A percentile compares a stretch with the other conserved stretches of the same genome.
These are phyloP conservation scores for Suillus plorans DNA, from an alignment of 768 basidiomycete genomes.

Conservation along the genomic window DNA sequence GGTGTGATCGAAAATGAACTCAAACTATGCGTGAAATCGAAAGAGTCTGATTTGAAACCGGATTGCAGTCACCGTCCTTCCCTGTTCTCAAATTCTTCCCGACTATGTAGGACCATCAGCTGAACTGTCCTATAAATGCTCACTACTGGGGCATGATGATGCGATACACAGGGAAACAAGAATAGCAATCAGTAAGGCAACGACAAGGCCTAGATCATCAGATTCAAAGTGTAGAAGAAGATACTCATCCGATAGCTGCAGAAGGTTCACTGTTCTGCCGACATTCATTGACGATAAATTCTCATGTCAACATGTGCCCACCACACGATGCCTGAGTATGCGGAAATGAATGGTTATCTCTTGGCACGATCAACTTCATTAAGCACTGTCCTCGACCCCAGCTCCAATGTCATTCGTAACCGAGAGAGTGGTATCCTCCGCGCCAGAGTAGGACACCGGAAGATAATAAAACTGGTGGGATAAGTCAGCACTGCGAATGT, in stretches of 20 bases:
- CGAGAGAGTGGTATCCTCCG: background rate
- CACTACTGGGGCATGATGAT: background rate
- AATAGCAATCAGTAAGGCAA: background rate
- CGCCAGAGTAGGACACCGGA: background rate
- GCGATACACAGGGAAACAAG: background rate
- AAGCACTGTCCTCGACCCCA: background rate
- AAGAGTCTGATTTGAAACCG: background rate
- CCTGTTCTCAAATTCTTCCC: background rate
- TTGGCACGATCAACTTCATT: background rate
- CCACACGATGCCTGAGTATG: background rate
- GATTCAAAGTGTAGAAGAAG: background rate
- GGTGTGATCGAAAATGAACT: background rate
- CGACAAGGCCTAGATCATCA: background rate
- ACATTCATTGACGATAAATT: background rate
- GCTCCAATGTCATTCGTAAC: background rate
- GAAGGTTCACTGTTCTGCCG: background rate
- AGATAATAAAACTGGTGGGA: background rate
- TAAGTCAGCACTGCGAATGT: background rate
- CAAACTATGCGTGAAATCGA: background rate
- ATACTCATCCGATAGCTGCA: background rate
- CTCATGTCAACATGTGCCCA: background rate
- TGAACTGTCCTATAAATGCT: background rate
- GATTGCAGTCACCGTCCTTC: background rate
- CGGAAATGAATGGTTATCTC: background rate
- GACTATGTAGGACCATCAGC: background rate